Base-by-base conservation (phyloP, 1,139 yeast species). In the Debaryomyces robertsiae region DNA sequence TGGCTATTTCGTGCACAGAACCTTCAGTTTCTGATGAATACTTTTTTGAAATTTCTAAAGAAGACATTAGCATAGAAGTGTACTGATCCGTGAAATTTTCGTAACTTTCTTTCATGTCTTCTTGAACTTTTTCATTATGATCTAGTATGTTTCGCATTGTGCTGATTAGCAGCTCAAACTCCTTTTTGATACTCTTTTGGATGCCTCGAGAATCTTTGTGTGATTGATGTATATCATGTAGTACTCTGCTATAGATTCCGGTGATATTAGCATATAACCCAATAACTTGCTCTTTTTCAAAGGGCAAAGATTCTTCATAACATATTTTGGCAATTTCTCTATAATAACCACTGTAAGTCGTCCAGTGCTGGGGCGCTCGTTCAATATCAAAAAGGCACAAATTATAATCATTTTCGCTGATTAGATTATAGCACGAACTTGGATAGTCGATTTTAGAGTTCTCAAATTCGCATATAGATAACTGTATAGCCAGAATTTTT, bases 281-380 rank as follows among this genome's bases (percentile, higher is more conserved):
- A 32, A 79, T 45, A 0, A 79, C 65, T 41, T 75, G 79, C 32
- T 75, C 78, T 45, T 77, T 78, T 44, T 77, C 79, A 47, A 58
- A 76, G 0, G 82, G 82, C 3, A 75, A 48, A 0, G 79, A 65
- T 36, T 75, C 73, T 42, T 77, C 80, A 46, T 63, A 63, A 47
- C 84, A 80, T 0, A 78, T 60, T 3, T 68, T 63, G 3, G 73
- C 67, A 2, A 79, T 57, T 17, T 72, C 71, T 38, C 80, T 64
- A 48, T 76, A 79, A 47, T 79, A 73, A 0, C 84, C 84, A 47
- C 79, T 78, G 48, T 73, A 80, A 0, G 80, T 75, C 0, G 84
- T 79, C 85, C 85, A 80, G 63, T 74, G 74, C 50, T 78, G 82
- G 1, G 81, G 69, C 2, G 69, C 61, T 19, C 49, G 52, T 46